Evolutionary conservation across 169 alveolate genomes (phyloP).

Genomic region (Plasmodium cynomolgi): DNA sequence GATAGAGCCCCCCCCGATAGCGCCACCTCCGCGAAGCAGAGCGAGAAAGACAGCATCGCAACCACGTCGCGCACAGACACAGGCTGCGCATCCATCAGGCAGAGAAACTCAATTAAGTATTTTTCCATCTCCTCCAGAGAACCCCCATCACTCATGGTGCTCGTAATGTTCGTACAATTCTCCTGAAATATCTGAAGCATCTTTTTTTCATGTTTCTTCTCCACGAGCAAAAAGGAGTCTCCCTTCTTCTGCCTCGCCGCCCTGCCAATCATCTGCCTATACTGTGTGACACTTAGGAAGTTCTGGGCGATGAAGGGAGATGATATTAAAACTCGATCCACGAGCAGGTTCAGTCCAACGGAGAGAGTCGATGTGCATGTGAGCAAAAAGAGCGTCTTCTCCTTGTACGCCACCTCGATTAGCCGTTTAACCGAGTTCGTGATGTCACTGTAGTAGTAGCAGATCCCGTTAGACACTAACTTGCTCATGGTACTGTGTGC

Average conservation of each 20-base stretch:
- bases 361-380: constrained; percentile 70
- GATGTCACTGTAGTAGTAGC: constrained; percentile 67
- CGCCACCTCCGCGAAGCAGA: constrained; percentile 12
- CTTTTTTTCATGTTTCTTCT: constrained; percentile 39
- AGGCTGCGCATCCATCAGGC: not conserved
- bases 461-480: constrained; percentile 29
- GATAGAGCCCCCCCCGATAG: too few relatives aligned
- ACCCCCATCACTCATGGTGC: constrained; percentile 24
- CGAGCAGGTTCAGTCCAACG: constrained; percentile 53
- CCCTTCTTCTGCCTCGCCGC: constrained; percentile 71
- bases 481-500: constrained; percentile 30
- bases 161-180: constrained; percentile 21
- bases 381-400: constrained; percentile 46
- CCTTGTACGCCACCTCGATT: constrained; percentile 34
- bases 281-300: constrained; percentile 48
- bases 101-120: constrained; percentile 34
- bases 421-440: constrained; percentile 6
- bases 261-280: constrained; percentile 72
- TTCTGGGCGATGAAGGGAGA: constrained; percentile 74
- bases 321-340: constrained; percentile 53
- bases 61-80: constrained; percentile 11
- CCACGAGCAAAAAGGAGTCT: constrained; percentile 49
- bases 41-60: constrained; percentile 19
- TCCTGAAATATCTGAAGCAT: constrained; percentile 27
- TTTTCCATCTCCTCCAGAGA: constrained; percentile 27